These are phyloP conservation scores for Fusarium gaditjirri DNA, from an alignment of 2,329 filamentous ascomycete genomes.

Conservation along the genomic window DNA sequence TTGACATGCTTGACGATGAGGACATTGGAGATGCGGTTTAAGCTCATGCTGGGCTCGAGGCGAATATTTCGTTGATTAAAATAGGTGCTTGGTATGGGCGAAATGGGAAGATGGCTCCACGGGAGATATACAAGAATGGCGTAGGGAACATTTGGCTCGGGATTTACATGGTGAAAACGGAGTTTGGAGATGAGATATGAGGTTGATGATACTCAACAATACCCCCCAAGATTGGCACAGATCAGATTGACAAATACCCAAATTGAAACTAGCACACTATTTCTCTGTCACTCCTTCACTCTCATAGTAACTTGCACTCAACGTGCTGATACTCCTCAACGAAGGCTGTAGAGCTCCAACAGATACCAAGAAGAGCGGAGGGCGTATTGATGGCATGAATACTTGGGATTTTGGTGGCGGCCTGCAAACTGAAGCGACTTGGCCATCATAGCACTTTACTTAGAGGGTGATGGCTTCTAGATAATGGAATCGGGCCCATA, in stretches of 20 bases:
- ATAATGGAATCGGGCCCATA: accelerated
- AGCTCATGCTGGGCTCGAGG: too few species aligned
- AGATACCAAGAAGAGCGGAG: not conserved
- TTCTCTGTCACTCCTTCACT: accelerated
- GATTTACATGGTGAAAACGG: not conserved
- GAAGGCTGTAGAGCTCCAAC: accelerated
- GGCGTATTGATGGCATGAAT: too few species aligned
- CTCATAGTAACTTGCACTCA: not conserved
- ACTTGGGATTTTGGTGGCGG: too few species aligned
- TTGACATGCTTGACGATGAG: too few species aligned
- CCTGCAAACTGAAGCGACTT: accelerated
- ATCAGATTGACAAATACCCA: not conserved
- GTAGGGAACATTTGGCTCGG: not conserved
- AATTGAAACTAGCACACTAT: not conserved
- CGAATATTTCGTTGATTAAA: too few species aligned
- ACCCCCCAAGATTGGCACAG: not conserved
- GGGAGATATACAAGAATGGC: not conserved
- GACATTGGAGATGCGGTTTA: too few species aligned
- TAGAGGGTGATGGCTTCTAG: accelerated
- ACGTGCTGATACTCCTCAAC: accelerated
- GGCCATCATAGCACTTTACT: accelerated
- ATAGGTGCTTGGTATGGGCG: too few species aligned
- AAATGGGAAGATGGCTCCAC: too few species aligned
- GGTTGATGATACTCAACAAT: not conserved
- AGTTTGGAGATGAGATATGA: not conserved